Evolutionary conservation across 768 basidiomycete species (phyloP), one percentile per base, ranked within the genome.

Genomic region (Suillus hirtellus): DNA sequence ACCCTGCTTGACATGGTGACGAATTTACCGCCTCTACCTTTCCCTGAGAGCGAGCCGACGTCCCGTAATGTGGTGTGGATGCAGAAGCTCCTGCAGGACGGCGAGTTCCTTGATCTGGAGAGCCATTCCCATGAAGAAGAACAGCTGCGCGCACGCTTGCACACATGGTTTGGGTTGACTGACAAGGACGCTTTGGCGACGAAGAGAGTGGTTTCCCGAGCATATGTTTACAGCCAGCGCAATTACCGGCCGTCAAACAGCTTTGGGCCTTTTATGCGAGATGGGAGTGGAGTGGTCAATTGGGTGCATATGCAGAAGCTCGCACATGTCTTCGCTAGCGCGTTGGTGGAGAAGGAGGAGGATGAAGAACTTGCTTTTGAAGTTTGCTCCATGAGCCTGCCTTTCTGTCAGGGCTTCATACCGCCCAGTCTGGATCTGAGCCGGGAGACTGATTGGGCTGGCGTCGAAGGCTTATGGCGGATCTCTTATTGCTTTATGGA

Each of bases 401-500:
- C 83, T 31, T 84, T 78, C 66, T 84, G 83, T 34, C 88, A 88
- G 68, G 80, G 81, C 37, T 63, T 82, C 53, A 73, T 85, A 4
- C 80, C 82, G 2, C 68, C 67, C 1, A 79, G 70, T 1, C 44
- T 81, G 54, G 71, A 80, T 61, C 64, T 81, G 17, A 67, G 72
- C 62, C 50, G 42, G 19, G 73, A 71, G 37, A 61, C 64, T 1
- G 76, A 77, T 60, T 77, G 75, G 73, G 72, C 69, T 7, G 66
- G 86, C 3, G 73, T 90, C 0, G 77, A 78, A 38, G 89, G 89
- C 0, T 38, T 72, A 17, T 91, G 89, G 89, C 74, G 76, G 4
- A 81, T 86, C 14, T 81, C 83, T n/a, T 90, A 89, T 68, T 86
- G 83, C 60, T 91, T 88, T 68, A 81, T 83, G 60, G 89, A 91